A percentile compares a stretch with the other conserved stretches of the same genome.
Conservation (phyloP, 2,329 filamentous ascomycete species). For the Dothideomycetes sp. region DNA sequence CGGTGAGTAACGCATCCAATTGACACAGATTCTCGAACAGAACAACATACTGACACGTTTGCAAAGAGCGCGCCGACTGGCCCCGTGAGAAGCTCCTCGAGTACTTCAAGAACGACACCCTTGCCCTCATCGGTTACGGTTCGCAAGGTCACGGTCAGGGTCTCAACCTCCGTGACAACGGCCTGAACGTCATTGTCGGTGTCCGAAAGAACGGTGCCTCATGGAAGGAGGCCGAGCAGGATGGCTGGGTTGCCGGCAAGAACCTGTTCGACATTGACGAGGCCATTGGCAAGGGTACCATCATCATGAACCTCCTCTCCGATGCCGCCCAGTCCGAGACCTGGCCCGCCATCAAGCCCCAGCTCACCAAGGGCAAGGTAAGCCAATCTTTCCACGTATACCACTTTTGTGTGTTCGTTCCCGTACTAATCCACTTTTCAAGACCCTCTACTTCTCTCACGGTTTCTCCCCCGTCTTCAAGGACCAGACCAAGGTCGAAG, state of each 20-base stretch:
- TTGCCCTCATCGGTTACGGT: slow-evolving; percentile 96
- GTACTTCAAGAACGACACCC: slow-evolving; percentile 99
- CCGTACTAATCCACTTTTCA: slow-evolving; percentile 14
- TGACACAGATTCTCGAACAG: background rate
- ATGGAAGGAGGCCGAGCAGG: slow-evolving; percentile 94
- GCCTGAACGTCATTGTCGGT: slow-evolving; percentile 96
- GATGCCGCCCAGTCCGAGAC: slow-evolving; percentile 98
- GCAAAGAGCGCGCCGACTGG: slow-evolving; percentile 93
- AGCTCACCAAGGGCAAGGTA: slow-evolving; percentile 97
- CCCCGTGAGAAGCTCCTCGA: slow-evolving; percentile 96
- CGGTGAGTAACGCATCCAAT: slow-evolving; percentile 47
- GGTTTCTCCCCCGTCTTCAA: slow-evolving; percentile 99
- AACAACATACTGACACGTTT: slow-evolving; percentile 23
- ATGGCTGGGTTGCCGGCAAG: slow-evolving; percentile 97
- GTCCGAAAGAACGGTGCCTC: slow-evolving; percentile 97
- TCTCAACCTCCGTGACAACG: slow-evolving; percentile 99
- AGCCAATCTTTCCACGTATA: background rate
- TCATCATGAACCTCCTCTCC: slow-evolving; percentile 98
- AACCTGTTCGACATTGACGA: slow-evolving; percentile 98
- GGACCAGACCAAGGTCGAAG: slow-evolving; percentile 96
- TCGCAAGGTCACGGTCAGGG: slow-evolving; percentile 98
- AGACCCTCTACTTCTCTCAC: slow-evolving; percentile 99
- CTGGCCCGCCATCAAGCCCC: slow-evolving; percentile 96
- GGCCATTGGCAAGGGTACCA: slow-evolving; percentile 85
- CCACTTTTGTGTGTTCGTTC: background rate